Conservation (phyloP, 257 asterid species). For the Phtheirospermum japonicum region DNA sequence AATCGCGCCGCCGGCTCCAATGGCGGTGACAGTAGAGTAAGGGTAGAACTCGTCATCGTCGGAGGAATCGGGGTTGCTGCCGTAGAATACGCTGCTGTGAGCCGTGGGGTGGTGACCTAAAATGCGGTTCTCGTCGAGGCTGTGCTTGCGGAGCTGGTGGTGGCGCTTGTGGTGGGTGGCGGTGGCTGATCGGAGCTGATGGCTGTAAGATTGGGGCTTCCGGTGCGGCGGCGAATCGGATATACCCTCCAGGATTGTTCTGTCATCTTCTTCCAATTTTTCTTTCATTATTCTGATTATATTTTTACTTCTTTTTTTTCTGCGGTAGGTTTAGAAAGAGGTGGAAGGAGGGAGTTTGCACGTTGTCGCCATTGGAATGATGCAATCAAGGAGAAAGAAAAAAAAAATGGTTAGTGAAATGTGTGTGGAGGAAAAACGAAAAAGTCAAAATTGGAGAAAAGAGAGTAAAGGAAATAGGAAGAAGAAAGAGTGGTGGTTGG, state of each 20-base stretch:
- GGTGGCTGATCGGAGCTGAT: slow-evolving; percentile 56
- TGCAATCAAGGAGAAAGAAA: neutral
- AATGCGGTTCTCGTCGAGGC: slow-evolving; percentile 60
- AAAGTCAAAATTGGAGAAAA: slow-evolving; percentile 22
- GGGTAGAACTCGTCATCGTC: slow-evolving; percentile 61
- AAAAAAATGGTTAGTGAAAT: neutral
- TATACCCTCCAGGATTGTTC: slow-evolving; percentile 37
- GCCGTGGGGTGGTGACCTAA: slow-evolving; percentile 23
- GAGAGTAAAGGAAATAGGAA: slow-evolving; percentile 17
- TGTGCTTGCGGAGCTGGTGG: slow-evolving; percentile 62
- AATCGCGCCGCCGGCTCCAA: slow-evolving; percentile 6
- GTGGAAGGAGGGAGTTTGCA: slow-evolving; percentile 12
- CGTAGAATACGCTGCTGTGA: slow-evolving; percentile 23
- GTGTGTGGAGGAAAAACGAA: slow-evolving; percentile 21
- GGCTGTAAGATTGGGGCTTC: slow-evolving; percentile 53
- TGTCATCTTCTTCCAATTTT: slow-evolving; percentile 35
- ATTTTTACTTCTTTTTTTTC: neutral
- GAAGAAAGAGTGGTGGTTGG: slow-evolving; percentile 33
- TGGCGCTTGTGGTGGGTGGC: slow-evolving; percentile 51
- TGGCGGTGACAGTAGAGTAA: slow-evolving; percentile 40
- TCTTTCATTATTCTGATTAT: slow-evolving; percentile 22
- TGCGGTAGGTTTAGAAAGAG: slow-evolving; percentile 4
- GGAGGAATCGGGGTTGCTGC: slow-evolving; percentile 34
- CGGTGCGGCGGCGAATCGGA: slow-evolving; percentile 48
- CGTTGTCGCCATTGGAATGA: slow-evolving; percentile 14